phyloP scores from a whole-genome alignment of 2,329 filamentous ascomycete species.

The Gaeumannomyces tritici region DNA sequence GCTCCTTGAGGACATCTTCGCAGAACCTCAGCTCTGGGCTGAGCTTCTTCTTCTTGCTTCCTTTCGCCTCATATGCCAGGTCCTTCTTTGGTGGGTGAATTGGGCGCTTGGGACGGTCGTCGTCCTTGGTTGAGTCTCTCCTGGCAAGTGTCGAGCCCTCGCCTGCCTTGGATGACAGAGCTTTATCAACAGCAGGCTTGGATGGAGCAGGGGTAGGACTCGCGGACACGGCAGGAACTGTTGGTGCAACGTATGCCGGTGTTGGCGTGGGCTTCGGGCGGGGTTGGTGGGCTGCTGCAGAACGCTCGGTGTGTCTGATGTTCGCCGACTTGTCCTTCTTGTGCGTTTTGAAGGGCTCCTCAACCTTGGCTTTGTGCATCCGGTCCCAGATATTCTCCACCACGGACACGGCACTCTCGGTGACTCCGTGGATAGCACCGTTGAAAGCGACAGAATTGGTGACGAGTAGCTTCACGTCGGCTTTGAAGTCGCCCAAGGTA shows the following conservation, averaged over 20 bases:
- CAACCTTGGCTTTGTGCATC: constrained; percentile 31
- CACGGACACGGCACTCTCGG: constrained; percentile 42
- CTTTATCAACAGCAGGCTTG: constrained; percentile 19
- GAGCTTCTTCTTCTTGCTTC: constrained; percentile 87
- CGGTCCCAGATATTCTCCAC: constrained; percentile 45
- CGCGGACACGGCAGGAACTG: constrained; percentile 17
- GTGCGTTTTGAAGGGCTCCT: constrained; percentile 49
- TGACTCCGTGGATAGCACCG: constrained; percentile 64
- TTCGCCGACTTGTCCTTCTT: constrained; percentile 48
- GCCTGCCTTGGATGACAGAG: constrained; percentile 17
- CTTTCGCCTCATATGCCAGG: constrained; percentile 73
- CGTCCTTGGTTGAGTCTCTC: constrained; percentile 69
- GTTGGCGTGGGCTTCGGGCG: constrained; percentile 21
- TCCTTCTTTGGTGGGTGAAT: constrained; percentile 89
- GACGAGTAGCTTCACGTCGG: constrained; percentile 69
- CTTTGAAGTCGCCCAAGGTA: constrained; percentile 61
- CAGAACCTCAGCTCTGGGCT: constrained; percentile 86
- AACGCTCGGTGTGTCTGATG: constrained; percentile 34
- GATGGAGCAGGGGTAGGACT: constrained; percentile 21
- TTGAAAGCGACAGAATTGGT: constrained; percentile 78
- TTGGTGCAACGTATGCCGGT: constrained; percentile 4
- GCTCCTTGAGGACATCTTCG: constrained; percentile 67
- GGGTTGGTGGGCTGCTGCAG: constrained; percentile 24
- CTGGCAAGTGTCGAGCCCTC: constrained; percentile 50
- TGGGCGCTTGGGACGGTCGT: constrained; percentile 79